phyloP scores from a whole-genome alignment of 1,284 basidiomycete genomes.

The Blastosporella zonata region DNA sequence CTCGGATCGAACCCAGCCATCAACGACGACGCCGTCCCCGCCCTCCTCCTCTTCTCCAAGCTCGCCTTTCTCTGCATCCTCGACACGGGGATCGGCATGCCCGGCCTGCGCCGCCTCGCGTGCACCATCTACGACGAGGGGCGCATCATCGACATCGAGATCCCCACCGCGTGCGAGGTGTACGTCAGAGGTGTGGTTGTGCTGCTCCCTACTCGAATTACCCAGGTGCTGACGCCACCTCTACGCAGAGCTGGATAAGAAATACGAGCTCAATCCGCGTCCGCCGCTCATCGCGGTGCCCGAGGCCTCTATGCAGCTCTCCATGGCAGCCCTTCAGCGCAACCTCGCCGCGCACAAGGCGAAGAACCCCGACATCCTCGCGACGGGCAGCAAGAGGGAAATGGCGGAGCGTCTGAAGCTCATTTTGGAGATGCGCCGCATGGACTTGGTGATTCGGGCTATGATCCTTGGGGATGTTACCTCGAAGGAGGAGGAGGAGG shows the following conservation, averaged over 20 bases:
- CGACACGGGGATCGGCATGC: slow-evolving; percentile 53
- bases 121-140: slow-evolving; percentile 33
- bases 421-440: slow-evolving; percentile 40
- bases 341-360: slow-evolving; percentile 54
- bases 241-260: slow-evolving; percentile 41
- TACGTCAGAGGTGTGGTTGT: slow-evolving; percentile 50
- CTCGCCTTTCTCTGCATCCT: slow-evolving; percentile 49
- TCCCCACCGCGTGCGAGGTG: slow-evolving; percentile 48
- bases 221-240: not conserved
- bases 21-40: slow-evolving; percentile 53
- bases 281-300: slow-evolving; percentile 51
- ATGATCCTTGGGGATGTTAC: slow-evolving; percentile 33
- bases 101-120: slow-evolving; percentile 52
- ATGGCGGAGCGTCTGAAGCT: slow-evolving; percentile 36
- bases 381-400: slow-evolving; percentile 37
- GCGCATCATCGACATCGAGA: slow-evolving; percentile 45
- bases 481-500: not conserved
- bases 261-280: slow-evolving; percentile 44
- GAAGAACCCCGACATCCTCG: slow-evolving; percentile 32
- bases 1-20: slow-evolving; percentile 50
- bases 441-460: slow-evolving; percentile 48
- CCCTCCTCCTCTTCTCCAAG: slow-evolving; percentile 45
- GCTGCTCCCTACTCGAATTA: slow-evolving; percentile 1
- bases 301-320: slow-evolving; percentile 37
- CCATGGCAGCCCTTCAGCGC: slow-evolving; percentile 44